Conservation (phyloP, 1,139 yeast species). For the Sugiyamaella neomexicana region DNA sequence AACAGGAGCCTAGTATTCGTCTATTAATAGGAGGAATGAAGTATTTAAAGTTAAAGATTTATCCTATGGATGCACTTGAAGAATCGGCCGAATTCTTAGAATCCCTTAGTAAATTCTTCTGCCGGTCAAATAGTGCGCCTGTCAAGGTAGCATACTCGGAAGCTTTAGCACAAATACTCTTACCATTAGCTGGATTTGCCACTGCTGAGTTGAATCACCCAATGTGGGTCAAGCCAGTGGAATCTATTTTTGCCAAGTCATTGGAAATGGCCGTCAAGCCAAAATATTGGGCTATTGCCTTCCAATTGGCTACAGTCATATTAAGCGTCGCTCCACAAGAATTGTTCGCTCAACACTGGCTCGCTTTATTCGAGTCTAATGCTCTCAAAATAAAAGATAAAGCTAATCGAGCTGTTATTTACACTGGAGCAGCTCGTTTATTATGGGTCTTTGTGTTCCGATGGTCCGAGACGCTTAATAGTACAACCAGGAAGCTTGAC, state of each 20-base stretch:
- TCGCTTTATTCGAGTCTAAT: slow-evolving; percentile 56
- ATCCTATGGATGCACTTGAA: slow-evolving; percentile 86
- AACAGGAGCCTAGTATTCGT: slow-evolving; percentile 71
- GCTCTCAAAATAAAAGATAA: slow-evolving; percentile 50
- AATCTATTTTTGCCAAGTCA: slow-evolving; percentile 57
- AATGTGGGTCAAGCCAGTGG: slow-evolving; percentile 84
- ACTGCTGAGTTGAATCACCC: slow-evolving; percentile 98
- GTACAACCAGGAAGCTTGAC: slow-evolving; percentile 70
- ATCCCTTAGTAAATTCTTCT: slow-evolving; percentile 81
- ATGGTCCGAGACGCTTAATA: slow-evolving; percentile 83
- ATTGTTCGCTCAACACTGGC: slow-evolving; percentile 75
- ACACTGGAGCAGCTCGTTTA: slow-evolving; percentile 68
- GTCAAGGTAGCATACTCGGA: slow-evolving; percentile 76
- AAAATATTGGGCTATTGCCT: slow-evolving; percentile 74
- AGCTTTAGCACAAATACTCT: slow-evolving; percentile 67
- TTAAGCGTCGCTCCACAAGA: slow-evolving; percentile 82
- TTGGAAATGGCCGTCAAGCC: slow-evolving; percentile 44
- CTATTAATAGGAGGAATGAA: slow-evolving; percentile 89
- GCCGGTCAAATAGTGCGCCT: slow-evolving; percentile 57
- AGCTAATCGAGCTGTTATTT: slow-evolving; percentile 47
- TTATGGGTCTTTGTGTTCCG: slow-evolving; percentile 89
- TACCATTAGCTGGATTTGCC: slow-evolving; percentile 79
- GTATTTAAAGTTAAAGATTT: slow-evolving; percentile 68
- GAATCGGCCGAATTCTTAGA: slow-evolving; percentile 88
- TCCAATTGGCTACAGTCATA: slow-evolving; percentile 68